Percentiles rank a stretch among this genome's conserved stretches.
These are phyloP conservation scores for Emergomyces orientalis DNA, from an alignment of 2,329 filamentous ascomycete genomes.

Conservation along the genomic window DNA sequence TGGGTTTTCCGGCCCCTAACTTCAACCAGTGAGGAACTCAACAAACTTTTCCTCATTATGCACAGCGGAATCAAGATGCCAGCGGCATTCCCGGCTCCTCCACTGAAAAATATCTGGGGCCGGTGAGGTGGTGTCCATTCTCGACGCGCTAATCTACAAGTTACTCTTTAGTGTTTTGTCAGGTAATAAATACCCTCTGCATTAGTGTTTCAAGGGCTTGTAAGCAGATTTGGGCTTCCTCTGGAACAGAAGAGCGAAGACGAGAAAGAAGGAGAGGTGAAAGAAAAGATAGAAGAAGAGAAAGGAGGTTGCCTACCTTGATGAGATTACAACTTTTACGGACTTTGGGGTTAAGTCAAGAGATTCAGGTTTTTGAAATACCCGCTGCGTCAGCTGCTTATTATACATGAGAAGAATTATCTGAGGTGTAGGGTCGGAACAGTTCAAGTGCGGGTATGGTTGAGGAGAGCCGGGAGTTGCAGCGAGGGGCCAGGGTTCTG, in stretches of 20 bases:
- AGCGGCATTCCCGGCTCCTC: no score
- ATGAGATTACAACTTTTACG: conserved; percentile 45
- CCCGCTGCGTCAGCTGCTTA: conserved; percentile 52
- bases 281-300: conserved; percentile 21
- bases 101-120: conserved; percentile 62
- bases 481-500: conserved; percentile 56
- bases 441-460: conserved; percentile 45
- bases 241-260: conserved; percentile 23
- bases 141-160: conserved; percentile 55
- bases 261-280: conserved; percentile 18
- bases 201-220: conserved; percentile 54
- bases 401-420: conserved; percentile 55
- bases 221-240: conserved; percentile 55
- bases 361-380: conserved; percentile 57
- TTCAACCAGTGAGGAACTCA: no score
- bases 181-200: conserved; percentile 53
- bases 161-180: conserved; percentile 54
- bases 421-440: conserved; percentile 46
- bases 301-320: conserved; percentile 31
- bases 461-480: conserved; percentile 48
- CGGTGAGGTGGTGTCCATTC: conserved; percentile 55
- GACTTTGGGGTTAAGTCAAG: no score
- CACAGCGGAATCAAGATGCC: no score
- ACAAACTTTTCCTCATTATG: no score
- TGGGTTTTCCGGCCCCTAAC: no score